Conservation (phyloP, 2,329 filamentous ascomycete genomes). For the Lecanicillium sp. region DNA sequence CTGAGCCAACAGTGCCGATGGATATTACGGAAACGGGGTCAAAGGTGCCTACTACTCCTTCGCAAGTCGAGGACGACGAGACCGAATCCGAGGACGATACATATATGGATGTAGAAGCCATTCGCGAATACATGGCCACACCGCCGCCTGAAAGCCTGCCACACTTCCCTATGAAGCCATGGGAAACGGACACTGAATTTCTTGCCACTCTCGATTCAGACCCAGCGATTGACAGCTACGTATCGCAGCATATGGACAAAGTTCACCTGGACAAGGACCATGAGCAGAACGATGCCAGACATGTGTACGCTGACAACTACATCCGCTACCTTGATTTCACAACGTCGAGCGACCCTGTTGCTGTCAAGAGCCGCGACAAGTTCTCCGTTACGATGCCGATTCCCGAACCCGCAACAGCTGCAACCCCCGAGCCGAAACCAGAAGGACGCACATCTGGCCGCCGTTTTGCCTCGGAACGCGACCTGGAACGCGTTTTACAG, state of each 20-base stretch:
- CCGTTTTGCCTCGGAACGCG: conserved; percentile 64
- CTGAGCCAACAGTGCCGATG: conserved; percentile 16
- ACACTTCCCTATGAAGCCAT: conserved; percentile 38
- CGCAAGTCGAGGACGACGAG: conserved; percentile 44
- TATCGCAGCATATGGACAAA: conserved; percentile 39
- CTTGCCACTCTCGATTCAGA: conserved; percentile 36
- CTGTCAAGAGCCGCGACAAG: conserved; percentile 49
- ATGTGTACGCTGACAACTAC: conserved; percentile 43
- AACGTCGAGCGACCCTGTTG: conserved; percentile 47
- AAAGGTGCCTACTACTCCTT: conserved; percentile 41
- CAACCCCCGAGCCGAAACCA: conserved; percentile 48
- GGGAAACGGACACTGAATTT: conserved; percentile 43
- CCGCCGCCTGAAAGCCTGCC: conserved; percentile 51
- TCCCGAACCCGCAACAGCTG: conserved; percentile 28
- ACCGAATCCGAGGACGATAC: conserved; percentile 51
- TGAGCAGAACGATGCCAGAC: conserved; percentile 34
- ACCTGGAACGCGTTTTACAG: conserved; percentile 65
- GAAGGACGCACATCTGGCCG: conserved; percentile 50
- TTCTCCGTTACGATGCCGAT: conserved; percentile 37
- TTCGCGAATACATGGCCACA: conserved; percentile 47
- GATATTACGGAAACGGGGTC: conserved; percentile 26
- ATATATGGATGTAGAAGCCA: conserved; percentile 41
- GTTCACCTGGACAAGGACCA: conserved; percentile 31
- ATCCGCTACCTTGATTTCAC: conserved; percentile 50
- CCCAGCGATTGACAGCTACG: conserved; percentile 37